Percentiles rank a stretch among this genome's conserved stretches.
Evolutionary conservation across 2,329 filamentous ascomycete genomes (phyloP).

Genomic region (Pyricularia grisea): DNA sequence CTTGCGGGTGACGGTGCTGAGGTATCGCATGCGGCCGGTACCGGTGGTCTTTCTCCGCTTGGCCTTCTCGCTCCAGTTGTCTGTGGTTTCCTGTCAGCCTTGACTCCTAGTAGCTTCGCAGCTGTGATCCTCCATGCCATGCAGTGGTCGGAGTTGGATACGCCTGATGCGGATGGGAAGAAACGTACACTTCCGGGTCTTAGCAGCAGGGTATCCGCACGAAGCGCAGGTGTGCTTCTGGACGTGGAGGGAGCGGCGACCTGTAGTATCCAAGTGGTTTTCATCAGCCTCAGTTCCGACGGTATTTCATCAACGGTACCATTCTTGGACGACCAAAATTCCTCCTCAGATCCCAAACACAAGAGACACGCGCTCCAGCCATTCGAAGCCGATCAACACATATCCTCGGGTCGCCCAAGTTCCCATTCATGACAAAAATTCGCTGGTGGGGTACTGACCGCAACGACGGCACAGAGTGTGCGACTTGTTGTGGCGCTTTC

Average conservation of each 20-base stretch:
- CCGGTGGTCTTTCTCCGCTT: conserved; percentile 99
- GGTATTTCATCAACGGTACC: not conserved
- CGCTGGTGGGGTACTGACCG: conserved; percentile 55
- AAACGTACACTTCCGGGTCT: conserved; percentile 95
- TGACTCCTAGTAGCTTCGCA: not conserved
- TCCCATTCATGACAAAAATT: not conserved
- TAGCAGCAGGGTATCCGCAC: conserved; percentile 96
- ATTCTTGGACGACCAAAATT: not conserved
- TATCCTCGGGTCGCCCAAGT: not conserved
- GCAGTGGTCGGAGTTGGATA: not conserved
- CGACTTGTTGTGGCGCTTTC: conserved; percentile 85
- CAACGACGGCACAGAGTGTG: conserved; percentile 98
- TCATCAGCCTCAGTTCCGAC: conserved; percentile 14
- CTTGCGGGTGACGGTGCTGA: conserved; percentile 84
- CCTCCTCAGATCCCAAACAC: not conserved
- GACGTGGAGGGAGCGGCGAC: conserved; percentile 95
- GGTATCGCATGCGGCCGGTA: conserved; percentile 89
- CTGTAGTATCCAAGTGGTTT: conserved; percentile 32
- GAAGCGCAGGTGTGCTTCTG: conserved; percentile 97
- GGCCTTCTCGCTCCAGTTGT: conserved; percentile 99
- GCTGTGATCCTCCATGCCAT: not conserved
- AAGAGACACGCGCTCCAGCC: not conserved
- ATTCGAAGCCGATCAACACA: not conserved
- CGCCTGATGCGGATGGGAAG: conserved; percentile 3
- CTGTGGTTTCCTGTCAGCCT: conserved; percentile 36